Base-by-base conservation (phyloP, 2,329 filamentous ascomycete genomes). In the Dactylellina parvicollis region DNA sequence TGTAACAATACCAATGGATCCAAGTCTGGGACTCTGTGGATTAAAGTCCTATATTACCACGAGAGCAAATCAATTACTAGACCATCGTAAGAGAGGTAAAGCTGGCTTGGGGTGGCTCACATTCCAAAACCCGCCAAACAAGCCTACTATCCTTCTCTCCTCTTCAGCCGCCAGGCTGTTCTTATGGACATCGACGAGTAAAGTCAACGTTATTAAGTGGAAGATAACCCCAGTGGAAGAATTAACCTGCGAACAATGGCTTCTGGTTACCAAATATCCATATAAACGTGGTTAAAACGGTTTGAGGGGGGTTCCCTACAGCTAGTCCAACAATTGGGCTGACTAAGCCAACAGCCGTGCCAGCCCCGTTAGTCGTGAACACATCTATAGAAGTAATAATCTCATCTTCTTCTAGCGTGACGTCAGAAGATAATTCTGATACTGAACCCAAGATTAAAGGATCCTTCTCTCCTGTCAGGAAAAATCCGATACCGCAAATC, bases 401-500 rank as follows among this genome's bases (percentile, higher is more conserved):
- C 9, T 67, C 52, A 26, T 28, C 28, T 12, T 36, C 44, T 20
- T 57, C 52, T 4, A 67, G 10, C 2, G 32, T 28, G 9, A 22
- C 44, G 24, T 57, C 52, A 1, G 40, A 44, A 4, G 62, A 67
- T 12, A 67, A n/a, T 14, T 52, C 46, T 9, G 62, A 52, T 14
- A 1, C 26, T 14, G 42, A 42, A 4, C 62, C 62, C 5, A 67
- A 4, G 0, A 67, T n/a, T 1, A 42, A 26, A 12, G 62, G 62
- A 2, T 9, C 8, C 20, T 57, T 52, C 14, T 22, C 18, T 2
- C 22, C 62, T 52, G 57, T 22, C 8, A 52, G n/a, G 9, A 34
- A 52, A 8, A 67, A 10, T 9, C 62, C 52, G 4, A 67, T 44
- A 3, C 62, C 62, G 12, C 44, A 67, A 3, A 67, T 67, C n/a